A percentile compares a stretch with the other conserved stretches of the same genome.
phyloP scores from a whole-genome alignment of 306 rosid species.

The Sesbania bispinosa region DNA sequence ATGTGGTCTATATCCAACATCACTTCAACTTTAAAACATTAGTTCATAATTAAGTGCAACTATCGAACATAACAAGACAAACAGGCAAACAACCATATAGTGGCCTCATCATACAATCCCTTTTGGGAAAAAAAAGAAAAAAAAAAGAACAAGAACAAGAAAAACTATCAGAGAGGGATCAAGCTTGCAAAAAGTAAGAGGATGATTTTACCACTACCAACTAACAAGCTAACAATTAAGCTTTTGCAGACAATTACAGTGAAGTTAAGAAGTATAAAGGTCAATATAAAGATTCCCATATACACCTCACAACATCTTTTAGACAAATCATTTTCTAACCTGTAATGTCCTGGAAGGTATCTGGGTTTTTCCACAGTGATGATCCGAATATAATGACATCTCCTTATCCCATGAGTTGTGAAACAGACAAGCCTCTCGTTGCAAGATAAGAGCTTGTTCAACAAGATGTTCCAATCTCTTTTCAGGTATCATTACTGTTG shows the following conservation, averaged over 20 bases:
- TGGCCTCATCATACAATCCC: neutral
- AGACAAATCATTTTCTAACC: constrained; percentile 48
- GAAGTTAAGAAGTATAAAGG: neutral
- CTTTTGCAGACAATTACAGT: neutral
- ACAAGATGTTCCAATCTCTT: constrained; percentile 91
- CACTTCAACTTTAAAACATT: no score
- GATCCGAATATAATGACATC: constrained; percentile 86
- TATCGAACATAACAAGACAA: neutral
- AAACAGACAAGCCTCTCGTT: constrained; percentile 76
- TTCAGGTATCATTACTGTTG: constrained; percentile 80
- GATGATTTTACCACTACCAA: neutral
- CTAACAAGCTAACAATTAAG: neutral
- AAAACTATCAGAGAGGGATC: neutral
- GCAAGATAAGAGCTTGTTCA: constrained; percentile 84
- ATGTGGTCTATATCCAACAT: no score
- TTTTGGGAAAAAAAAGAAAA: neutral
- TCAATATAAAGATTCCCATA: neutral
- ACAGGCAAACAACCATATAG: neutral
- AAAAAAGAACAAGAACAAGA: no score
- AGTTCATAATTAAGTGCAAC: no score
- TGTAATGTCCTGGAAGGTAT: constrained; percentile 89
- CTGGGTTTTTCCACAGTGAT: constrained; percentile 82
- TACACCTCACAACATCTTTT: neutral
- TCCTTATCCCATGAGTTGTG: constrained; percentile 82
- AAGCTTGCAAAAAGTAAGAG: neutral